These are phyloP conservation scores for Clitopilus passeckerianus DNA, from an alignment of 768 basidiomycete genomes.

Conservation along the genomic window DNA sequence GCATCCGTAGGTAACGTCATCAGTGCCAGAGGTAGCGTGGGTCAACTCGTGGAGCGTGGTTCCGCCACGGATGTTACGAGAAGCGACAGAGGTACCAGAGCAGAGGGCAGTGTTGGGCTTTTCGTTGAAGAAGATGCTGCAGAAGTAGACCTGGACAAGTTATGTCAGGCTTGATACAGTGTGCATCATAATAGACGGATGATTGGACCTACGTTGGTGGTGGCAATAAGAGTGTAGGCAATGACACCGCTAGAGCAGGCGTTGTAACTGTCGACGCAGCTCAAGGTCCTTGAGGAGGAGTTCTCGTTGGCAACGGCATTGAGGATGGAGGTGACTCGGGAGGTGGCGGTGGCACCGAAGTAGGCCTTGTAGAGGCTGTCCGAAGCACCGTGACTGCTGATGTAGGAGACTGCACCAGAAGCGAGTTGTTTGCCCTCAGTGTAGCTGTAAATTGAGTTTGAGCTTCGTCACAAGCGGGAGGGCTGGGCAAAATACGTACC, in stretches of 20 bases:
- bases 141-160: conserved; percentile 35
- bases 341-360: conserved; percentile 28
- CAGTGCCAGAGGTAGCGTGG: conserved; percentile 32
- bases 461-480: too few relatives aligned
- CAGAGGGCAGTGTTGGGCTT: conserved; percentile 32
- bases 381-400: conserved; percentile 26
- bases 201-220: conserved; percentile 30
- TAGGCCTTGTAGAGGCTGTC: conserved; percentile 33
- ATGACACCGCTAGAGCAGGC: conserved; percentile 14
- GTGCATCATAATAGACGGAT: too few relatives aligned
- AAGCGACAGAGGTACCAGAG: conserved; percentile 35
- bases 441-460: conserved; percentile 23
- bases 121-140: conserved; percentile 43
- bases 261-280: neutral
- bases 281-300: conserved; percentile 24
- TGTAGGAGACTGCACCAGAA: conserved; percentile 21
- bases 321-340: conserved; percentile 23
- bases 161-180: too few relatives aligned
- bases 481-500: conserved; percentile 15
- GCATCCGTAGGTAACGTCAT: conserved; percentile 38
- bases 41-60: conserved; percentile 46
- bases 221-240: conserved; percentile 38
- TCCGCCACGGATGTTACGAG: conserved; percentile 41
- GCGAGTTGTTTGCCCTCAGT: conserved; percentile 32
- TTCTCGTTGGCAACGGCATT: conserved; percentile 32